Base-by-base conservation (phyloP, 768 basidiomycete genomes). In the Mycena vitilis region DNA sequence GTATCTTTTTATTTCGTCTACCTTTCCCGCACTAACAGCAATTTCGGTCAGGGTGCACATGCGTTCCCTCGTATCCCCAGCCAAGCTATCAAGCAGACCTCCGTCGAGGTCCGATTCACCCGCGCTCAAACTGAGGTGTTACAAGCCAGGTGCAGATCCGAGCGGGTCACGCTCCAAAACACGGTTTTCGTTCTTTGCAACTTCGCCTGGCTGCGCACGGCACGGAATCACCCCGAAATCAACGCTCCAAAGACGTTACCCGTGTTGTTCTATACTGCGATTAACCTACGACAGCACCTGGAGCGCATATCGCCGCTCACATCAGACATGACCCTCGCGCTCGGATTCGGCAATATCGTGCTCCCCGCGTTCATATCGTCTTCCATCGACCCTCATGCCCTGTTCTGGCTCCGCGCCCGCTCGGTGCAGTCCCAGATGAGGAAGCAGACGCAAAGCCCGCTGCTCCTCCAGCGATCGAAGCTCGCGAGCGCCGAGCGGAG, bases 361-460 rank as follows among this genome's bases (percentile, higher is more conserved):
- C 71, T 75, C 4, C 72, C 74, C 16, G 68, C 64, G 10, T 75
- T 70, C 38, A 53, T 70, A 12, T 71, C 74, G 6, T 45, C 56
- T n/a, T 60, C 69, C 13, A 42, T 68, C 25, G 54, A 68, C 40
- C 10, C 44, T 22, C 34, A 22, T 48, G 47, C 59, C 10, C 62
- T 60, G 44, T 73, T 75, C 56, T 75, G 74, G 74, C 58, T 72
- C 48, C 74, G 74, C 15, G 70, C 68, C 1, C 63, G 66, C 34
- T 54, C 61, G 16, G 72, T 56, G n/a, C 66, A 71, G 44, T 38
- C 53, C 7, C 74, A 75, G 57, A 75, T 71, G 61, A 44, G 62
- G 0, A 58, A 49, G 53, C 65, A 66, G 42, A 70, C 66, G 8
- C 62, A 65, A 36, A 73, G 73, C 44, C 65, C 64, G 20, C 61